Evolutionary conservation across 2,329 filamentous ascomycete genomes (phyloP), one percentile per base, ranked within the genome.

Genomic region (Colletotrichum caudatum): DNA sequence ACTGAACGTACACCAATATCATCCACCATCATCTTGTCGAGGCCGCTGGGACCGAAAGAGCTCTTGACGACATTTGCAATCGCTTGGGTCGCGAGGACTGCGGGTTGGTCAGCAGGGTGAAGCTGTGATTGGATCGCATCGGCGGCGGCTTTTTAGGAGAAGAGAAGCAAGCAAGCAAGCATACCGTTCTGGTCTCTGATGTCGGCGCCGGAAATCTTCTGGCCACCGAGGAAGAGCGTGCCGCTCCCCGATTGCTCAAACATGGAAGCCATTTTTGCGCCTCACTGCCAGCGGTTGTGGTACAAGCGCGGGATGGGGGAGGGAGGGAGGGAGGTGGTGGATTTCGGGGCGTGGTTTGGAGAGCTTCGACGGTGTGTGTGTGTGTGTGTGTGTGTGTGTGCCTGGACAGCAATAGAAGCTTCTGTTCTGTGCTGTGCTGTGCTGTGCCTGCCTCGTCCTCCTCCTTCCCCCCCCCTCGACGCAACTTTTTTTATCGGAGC

Each of bases 21-120:
- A 85, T 99, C 96, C 78, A 99, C 96, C 96, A 99, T 98, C 96
- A 99, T 99, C 90, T 99, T 99, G 82, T 99, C 96, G 76, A 99
- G 89, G 60, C 96, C 96, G 74, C 94, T 97, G 63, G 96, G 96
- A 67, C 96, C 96, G 81, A 99, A 99, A 20, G 96, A 99, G 83
- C 94, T 97, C 87, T 97, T 98, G 82, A 99, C 94, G 72, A 99
- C 95, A 90, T 98, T 99, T 78, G 96, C 93, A 79, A 99, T 98
- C 71, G 95, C 94, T 82, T 98, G 94, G 57, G 96, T 98, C 76
- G 96, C 96, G 76, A 94, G 90, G 60, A 98, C 96, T 95, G 79
- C 37, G 59, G 46, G 46, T 50, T 64, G 69, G 66, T 79, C 64
- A 79, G 78, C 67, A 69, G 7, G 64, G 76, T 23, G 58, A 71